A percentile compares a stretch with the other conserved stretches of the same genome.
phyloP scores from a whole-genome alignment of 176 grass and related monocot species.

The Oryza meyeriana region DNA sequence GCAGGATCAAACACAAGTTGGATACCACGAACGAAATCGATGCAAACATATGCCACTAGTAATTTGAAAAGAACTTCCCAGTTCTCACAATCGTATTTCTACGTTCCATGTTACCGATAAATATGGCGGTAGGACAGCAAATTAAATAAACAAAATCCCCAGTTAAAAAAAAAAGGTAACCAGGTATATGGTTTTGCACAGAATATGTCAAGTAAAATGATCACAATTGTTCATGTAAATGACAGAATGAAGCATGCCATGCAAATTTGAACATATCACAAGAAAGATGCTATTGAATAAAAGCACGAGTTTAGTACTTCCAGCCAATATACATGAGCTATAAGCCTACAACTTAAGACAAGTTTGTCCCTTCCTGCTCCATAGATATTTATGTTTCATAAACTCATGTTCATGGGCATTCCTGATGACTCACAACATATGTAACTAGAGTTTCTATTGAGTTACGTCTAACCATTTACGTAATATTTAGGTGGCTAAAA shows the following conservation, averaged over 20 bases:
- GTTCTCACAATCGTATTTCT: not conserved
- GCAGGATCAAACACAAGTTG: not conserved
- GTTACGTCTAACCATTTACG: not conserved
- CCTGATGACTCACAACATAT: not conserved
- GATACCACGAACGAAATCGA: not conserved
- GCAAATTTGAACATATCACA: not conserved
- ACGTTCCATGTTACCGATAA: not conserved
- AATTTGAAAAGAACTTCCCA: not conserved
- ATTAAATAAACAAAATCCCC: not conserved
- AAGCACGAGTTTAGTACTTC: not conserved
- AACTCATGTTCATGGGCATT: not conserved
- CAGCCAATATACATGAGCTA: not conserved
- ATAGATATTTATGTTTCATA: not conserved
- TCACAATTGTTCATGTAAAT: not conserved
- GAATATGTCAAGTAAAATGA: not conserved
- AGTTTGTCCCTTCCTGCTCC: not conserved
- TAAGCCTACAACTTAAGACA: not conserved
- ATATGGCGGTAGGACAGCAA: not conserved
- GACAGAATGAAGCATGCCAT: not conserved
- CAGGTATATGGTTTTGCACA: not conserved
- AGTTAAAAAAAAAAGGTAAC: not conserved
- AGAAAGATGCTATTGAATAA: not conserved
- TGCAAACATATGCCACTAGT: not conserved
- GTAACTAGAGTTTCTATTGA: not conserved
- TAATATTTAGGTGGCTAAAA: not conserved